These are phyloP conservation scores for Pterocarpus macrocarpus DNA, from an alignment of 306 rosid species.

Conservation along the genomic window DNA sequence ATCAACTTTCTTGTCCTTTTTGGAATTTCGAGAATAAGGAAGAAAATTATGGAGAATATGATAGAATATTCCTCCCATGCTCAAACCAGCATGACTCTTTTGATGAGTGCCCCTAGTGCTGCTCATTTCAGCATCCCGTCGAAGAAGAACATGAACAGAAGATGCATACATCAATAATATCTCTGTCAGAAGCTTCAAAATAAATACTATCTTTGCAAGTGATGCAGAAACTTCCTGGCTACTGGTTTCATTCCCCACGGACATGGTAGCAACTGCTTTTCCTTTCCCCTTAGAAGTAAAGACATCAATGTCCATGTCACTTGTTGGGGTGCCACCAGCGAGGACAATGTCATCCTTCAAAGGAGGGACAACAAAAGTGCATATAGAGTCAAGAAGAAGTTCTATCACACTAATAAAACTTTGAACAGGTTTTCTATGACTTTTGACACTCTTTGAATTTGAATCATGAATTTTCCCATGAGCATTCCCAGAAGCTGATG, in stretches of 20 bases:
- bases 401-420: constrained; percentile 86
- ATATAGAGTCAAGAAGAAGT: constrained; percentile 87
- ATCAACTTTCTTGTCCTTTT: constrained; percentile 87
- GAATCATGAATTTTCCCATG: constrained; percentile 78
- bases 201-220: constrained; percentile 89
- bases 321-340: constrained; percentile 69
- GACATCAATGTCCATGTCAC: constrained; percentile 95
- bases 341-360: constrained; percentile 67
- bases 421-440: constrained; percentile 76
- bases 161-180: constrained; percentile 89
- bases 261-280: constrained; percentile 77
- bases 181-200: constrained; percentile 93
- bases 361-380: constrained; percentile 71
- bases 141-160: constrained; percentile 90
- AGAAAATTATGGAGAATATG: constrained; percentile 91
- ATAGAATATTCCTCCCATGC: constrained; percentile 77
- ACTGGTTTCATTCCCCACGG: constrained; percentile 68
- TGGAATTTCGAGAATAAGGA: constrained; percentile 70
- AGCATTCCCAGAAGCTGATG: constrained; percentile 67
- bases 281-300: constrained; percentile 91
- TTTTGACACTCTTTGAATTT: constrained; percentile 65
- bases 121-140: constrained; percentile 89
- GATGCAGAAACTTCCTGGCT: constrained; percentile 83
- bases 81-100: constrained; percentile 66
- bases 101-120: constrained; percentile 67